These are phyloP conservation scores for Plasmodium falciparum DNA, from an alignment of 169 alveolate species.

Conservation along the genomic window DNA sequence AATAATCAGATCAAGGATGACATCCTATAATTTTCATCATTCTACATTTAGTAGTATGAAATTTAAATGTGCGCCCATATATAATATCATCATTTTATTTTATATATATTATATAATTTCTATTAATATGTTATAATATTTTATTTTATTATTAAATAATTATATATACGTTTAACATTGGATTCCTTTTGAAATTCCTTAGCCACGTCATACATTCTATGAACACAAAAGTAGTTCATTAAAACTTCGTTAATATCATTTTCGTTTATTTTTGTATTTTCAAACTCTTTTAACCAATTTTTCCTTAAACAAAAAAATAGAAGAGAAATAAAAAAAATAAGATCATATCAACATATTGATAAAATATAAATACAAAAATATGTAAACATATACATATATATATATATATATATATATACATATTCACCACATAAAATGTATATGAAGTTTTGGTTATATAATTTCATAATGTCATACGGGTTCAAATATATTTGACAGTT, in stretches of 20 bases:
- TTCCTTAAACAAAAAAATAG: constrained; percentile 25
- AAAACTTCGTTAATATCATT: constrained; percentile 69
- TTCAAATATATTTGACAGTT: constrained; percentile 40
- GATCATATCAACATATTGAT: neutral
- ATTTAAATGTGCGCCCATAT: constrained; percentile 38
- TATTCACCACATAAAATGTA: neutral
- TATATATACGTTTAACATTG: constrained; percentile 46
- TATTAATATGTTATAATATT: neutral
- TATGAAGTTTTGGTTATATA: neutral
- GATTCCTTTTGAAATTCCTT: constrained; percentile 66
- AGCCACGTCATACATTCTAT: constrained; percentile 75
- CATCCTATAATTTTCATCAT: constrained; percentile 49
- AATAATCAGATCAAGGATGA: constrained; percentile 78
- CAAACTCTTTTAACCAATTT: constrained; percentile 71
- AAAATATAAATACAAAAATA: neutral
- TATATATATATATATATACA: neutral
- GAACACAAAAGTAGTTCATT: constrained; percentile 73
- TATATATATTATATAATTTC: neutral
- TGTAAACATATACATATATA: neutral
- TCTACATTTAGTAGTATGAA: constrained; percentile 72
- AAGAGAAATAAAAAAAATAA: constrained; percentile 3
- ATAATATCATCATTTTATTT: constrained; percentile 53
- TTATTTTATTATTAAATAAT: neutral
- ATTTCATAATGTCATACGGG: constrained; percentile 43
- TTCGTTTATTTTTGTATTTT: constrained; percentile 65